Evolutionary conservation across 2,329 filamentous ascomycete species (phyloP).

Genomic region (Cercospora janseana): DNA sequence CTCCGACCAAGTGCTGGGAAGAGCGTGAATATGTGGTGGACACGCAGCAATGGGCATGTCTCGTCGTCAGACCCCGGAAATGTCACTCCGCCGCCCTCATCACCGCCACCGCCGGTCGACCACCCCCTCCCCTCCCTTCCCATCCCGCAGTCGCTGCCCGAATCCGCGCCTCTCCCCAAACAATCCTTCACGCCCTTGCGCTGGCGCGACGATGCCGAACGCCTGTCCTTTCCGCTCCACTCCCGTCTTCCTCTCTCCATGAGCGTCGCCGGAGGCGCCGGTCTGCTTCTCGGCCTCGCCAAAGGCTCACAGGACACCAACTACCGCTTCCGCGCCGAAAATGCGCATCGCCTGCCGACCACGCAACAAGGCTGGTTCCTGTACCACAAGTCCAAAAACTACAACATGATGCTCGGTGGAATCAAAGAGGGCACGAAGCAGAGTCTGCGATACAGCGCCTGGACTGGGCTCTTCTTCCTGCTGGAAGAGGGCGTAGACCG

Average conservation of each 20-base stretch:
- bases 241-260: conserved; percentile 35
- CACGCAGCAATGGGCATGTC: background rate
- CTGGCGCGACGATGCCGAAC: conserved; percentile 25
- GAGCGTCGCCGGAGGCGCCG: conserved; percentile 28
- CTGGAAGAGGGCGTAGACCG: conserved; percentile 84
- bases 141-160: conserved; percentile 2
- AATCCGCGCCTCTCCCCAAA: background rate
- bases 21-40: conserved; percentile 7
- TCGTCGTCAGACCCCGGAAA: background rate
- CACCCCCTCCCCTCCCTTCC: conserved; percentile 1
- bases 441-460: conserved; percentile 67
- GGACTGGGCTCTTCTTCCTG: conserved; percentile 73
- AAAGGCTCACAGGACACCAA: conserved; percentile 46
- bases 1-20: conserved; percentile 11
- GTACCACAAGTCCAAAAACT: conserved; percentile 99
- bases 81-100: background rate
- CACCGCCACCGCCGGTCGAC: background rate
- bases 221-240: conserved; percentile 37
- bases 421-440: conserved; percentile 75
- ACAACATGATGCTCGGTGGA: conserved; percentile 75
- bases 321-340: conserved; percentile 88
- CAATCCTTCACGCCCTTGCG: background rate
- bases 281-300: conserved; percentile 35
- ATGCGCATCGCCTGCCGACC: conserved; percentile 86
- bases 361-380: conserved; percentile 88